Conservation (phyloP, 768 basidiomycete genomes). For the Termitomyces sp. region DNA sequence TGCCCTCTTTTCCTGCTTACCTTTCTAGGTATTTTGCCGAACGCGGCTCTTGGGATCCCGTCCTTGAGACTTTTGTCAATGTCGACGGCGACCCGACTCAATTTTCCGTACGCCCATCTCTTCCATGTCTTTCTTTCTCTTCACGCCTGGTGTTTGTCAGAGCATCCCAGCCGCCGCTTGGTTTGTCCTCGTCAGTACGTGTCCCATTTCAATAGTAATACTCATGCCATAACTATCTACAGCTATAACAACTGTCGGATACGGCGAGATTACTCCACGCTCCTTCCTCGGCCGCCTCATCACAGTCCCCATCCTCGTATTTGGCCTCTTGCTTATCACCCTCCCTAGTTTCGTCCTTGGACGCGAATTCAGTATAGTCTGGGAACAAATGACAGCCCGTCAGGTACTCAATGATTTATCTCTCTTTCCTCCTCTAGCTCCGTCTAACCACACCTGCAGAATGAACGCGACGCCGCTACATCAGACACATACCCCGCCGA, state of each 20-base stretch:
- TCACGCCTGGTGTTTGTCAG: slow-evolving; percentile 5
- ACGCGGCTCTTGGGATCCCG: slow-evolving; percentile 84
- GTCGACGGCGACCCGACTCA: slow-evolving; percentile 79
- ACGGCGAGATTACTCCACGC: slow-evolving; percentile 87
- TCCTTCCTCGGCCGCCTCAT: slow-evolving; percentile 84
- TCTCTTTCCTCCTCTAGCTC: too few species aligned
- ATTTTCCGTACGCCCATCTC: slow-evolving; percentile 48
- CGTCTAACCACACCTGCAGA: neutral
- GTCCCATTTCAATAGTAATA: too few species aligned
- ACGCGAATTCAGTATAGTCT: slow-evolving; percentile 84
- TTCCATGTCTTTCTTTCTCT: neutral
- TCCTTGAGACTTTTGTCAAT: slow-evolving; percentile 76
- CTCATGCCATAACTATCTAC: neutral
- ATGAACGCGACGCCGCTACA: slow-evolving; percentile 12
- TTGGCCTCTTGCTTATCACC: slow-evolving; percentile 84
- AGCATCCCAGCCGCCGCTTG: slow-evolving; percentile 46
- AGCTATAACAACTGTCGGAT: slow-evolving; percentile 42
- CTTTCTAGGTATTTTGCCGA: slow-evolving; percentile 75
- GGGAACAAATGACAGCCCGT: slow-evolving; percentile 69
- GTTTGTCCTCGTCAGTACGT: slow-evolving; percentile 81
- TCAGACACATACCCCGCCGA: neutral
- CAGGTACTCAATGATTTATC: slow-evolving; percentile 20
- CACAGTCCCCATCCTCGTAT: slow-evolving; percentile 81
- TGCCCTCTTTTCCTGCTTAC: neutral
- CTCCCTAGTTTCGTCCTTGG: slow-evolving; percentile 90